Evolutionary conservation across 352 stramenopile genomes (phyloP).

Genomic region (Aphanomyces astaci): DNA sequence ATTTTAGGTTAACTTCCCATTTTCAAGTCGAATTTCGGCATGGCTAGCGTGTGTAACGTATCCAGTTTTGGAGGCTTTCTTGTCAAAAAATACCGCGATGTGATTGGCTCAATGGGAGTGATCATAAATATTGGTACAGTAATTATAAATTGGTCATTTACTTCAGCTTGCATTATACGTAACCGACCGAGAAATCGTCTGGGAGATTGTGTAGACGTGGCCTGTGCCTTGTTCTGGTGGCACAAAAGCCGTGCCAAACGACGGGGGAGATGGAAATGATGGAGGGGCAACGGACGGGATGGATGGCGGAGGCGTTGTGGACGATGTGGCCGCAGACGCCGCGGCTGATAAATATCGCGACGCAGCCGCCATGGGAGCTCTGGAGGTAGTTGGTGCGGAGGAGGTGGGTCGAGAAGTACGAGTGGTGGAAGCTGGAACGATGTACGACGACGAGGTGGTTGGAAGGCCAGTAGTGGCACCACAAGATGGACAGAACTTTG

Average conservation of each 20-base stretch:
- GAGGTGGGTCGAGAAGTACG: neutral
- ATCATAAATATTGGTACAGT: too few species aligned
- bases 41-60: too few species aligned
- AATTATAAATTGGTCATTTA: too few species aligned
- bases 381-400: neutral
- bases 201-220: constrained; percentile 19
- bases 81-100: too few species aligned
- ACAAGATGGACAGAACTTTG: constrained; percentile 5
- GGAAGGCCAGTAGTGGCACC: too few species aligned
- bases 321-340: neutral
- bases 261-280: neutral
- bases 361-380: neutral
- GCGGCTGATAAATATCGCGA: neutral
- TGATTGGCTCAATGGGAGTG: too few species aligned
- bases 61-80: too few species aligned
- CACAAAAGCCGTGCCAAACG: neutral
- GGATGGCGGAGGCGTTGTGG: neutral
- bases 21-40: too few species aligned
- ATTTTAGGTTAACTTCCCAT: too few species aligned
- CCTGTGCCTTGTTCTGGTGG: constrained; percentile 3
- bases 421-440: too few species aligned
- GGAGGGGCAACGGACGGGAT: neutral
- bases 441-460: too few species aligned
- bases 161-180: constrained; percentile 15
- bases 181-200: constrained; percentile 17